phyloP scores from a whole-genome alignment of 345 rosid genomes.

The Camelina laxa region DNA sequence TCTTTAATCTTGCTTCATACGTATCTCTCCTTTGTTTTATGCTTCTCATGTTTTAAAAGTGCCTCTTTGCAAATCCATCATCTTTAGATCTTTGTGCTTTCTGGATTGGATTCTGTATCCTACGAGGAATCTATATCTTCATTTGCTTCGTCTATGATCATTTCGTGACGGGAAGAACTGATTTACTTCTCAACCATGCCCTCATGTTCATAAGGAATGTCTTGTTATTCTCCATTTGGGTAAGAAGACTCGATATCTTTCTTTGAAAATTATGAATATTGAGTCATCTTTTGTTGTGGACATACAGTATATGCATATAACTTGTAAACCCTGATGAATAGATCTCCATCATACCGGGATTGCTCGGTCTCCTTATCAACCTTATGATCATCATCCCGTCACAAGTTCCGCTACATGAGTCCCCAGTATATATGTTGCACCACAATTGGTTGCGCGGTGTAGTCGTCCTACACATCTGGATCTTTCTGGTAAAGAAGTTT shows the following conservation, averaged over 20 bases:
- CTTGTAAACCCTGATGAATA: background rate
- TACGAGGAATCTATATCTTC: background rate
- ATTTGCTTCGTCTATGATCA: conserved; percentile 17
- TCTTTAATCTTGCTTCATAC: conserved; percentile 1
- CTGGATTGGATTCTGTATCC: conserved; percentile 26
- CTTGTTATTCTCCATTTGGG: conserved; percentile 32
- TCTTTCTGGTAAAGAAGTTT: conserved; percentile 17
- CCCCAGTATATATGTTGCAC: conserved; percentile 9
- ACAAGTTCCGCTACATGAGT: conserved; percentile 23
- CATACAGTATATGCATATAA: background rate
- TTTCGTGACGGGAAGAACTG: conserved; percentile 19
- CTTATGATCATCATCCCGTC: conserved; percentile 28
- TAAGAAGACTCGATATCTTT: conserved; percentile 6
- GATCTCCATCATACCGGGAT: conserved; percentile 31
- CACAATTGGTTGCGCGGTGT: conserved; percentile 26
- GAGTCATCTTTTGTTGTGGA: background rate
- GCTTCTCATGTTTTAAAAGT: background rate
- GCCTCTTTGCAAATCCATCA: background rate
- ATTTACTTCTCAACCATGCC: background rate
- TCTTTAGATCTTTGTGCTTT: conserved; percentile 27
- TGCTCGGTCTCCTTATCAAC: conserved; percentile 34
- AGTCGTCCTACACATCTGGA: conserved; percentile 20
- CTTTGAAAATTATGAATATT: background rate
- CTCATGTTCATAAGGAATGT: background rate
- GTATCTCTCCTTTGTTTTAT: conserved; percentile 1